Base-by-base conservation (phyloP, 345 rosid genomes). In the Eucalyptus rudis region DNA sequence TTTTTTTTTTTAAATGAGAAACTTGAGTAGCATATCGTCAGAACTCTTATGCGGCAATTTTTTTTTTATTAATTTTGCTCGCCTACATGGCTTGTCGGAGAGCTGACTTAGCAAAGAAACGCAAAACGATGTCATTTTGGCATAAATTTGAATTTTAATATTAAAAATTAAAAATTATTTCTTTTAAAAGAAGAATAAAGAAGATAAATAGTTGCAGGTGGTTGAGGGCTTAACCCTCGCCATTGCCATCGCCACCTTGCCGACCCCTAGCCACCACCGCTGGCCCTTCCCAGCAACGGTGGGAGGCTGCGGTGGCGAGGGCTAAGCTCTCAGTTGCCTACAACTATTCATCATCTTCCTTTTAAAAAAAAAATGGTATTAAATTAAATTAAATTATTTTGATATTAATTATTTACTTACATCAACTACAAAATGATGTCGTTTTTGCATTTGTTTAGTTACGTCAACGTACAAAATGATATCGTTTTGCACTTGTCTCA, bases 1-100 rank as follows among this genome's bases (percentile, higher is more conserved):
- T 6, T n/a, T n/a, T n/a, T n/a, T n/a, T n/a, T n/a, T n/a, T n/a
- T n/a, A n/a, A n/a, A 50, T 15, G 0, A 0, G 54, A 51, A 22
- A 16, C 0, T 51, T 51, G 2, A 51, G 8, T 51, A 0, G 0
- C 22, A 51, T 0, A 0, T 17, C 0, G 1, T 4, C 2, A 16
- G 0, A 51, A 6, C 3, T 51, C 4, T 51, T 7, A 16, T 16
- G 8, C 17, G 0, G 0, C 0, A 51, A 51, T 17, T 17, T 1
- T 33, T 33, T 33, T 33, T 51, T 51, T 51, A 6, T 51, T 51
- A 51, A 17, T 51, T 51, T 17, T 51, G 9, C 4, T 17, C 0
- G 0, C 4, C 8, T 51, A 51, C 1, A 0, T 51, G 54, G 0
- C 22, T 51, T 0, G 1, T 0, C 2, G 2, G 0, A 17, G 1